Base-by-base conservation (phyloP, 768 basidiomycete species). In the Mycena crocata region DNA sequence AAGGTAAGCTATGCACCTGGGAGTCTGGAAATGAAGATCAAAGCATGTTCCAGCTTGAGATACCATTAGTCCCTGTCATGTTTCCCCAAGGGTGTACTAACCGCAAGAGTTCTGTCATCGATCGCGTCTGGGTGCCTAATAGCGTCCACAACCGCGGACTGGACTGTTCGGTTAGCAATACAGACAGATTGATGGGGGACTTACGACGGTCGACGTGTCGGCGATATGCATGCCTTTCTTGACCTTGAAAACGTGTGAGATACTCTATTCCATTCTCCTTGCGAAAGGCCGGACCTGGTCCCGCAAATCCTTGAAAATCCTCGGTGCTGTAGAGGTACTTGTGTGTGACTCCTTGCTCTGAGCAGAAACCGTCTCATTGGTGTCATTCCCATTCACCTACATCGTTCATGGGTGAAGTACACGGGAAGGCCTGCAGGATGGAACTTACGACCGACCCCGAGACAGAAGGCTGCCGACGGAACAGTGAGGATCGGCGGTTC, bases 101-200 rank as follows among this genome's bases (percentile, higher is more conserved):
- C 93, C 49, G 91, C 78, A 76, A 93, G 83, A 76, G 93, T 91
- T 57, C 93, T 85, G 72, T 95, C 93, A 77, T 95, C 91, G 24
- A 94, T 79, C 10, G 86, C 81, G 54, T 88, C 88, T 14, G 81
- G 79, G 73, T 94, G 84, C 37, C 81, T 81, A 44, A 93, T 72
- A 2, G 82, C 76, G 72, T 94, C 92, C n/a, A 91, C 76, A 10
- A 87, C 77, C 4, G 90, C 82, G 7, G 87, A 75, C 92, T 93
- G 28, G 37, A 50, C 1, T 34, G 15, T 42, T 65, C 8, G 45
- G 55, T 15, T 5, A n/a, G 58, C 30, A 31, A 60, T n/a, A 17
- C 39, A 34, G 28, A 46, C 26, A 34, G 26, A 31, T 14, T 35
- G 34, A 35, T 50, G 28, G 46, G n/a, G 23, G 39, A 74, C 84